Conservation (phyloP, 1,284 basidiomycete species). For the Athelia sp. region DNA sequence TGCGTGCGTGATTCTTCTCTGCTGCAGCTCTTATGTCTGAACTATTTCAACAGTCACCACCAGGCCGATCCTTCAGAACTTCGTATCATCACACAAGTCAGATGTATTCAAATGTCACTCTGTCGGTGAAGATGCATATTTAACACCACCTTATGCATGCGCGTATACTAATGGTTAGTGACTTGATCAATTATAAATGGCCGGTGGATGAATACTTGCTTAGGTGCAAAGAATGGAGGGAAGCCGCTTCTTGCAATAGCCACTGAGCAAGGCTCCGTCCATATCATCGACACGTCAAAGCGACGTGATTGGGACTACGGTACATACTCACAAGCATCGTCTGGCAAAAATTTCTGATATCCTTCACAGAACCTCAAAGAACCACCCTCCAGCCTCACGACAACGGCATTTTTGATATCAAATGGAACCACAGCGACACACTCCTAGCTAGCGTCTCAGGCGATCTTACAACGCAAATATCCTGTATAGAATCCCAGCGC, state of each 20-base stretch:
- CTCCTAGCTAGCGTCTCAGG: constrained; percentile 65
- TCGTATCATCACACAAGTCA: constrained; percentile 67
- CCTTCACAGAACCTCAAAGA: constrained; percentile 46
- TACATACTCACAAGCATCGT: constrained; percentile 23
- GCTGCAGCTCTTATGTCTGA: neutral
- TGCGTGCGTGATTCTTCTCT: neutral
- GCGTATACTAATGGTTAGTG: constrained; percentile 59
- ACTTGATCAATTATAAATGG: neutral
- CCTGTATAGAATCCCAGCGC: constrained; percentile 36
- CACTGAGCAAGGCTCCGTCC: constrained; percentile 68
- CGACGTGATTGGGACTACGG: constrained; percentile 62
- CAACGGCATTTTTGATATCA: constrained; percentile 70
- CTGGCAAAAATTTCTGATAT: neutral
- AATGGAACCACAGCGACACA: constrained; percentile 59
- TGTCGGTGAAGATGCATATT: constrained; percentile 35
- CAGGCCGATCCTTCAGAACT: constrained; percentile 52
- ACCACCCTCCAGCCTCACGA: constrained; percentile 49
- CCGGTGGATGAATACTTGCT: constrained; percentile 2
- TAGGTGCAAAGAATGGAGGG: constrained; percentile 55
- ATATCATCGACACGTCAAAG: constrained; percentile 55
- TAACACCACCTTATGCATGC: constrained; percentile 67
- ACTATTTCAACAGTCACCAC: constrained; percentile 30
- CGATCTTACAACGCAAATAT: constrained; percentile 56
- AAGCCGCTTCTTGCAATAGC: constrained; percentile 58
- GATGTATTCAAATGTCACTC: constrained; percentile 64